Conservation (phyloP, 1,284 basidiomycete genomes). For the Puccinia triticina region DNA sequence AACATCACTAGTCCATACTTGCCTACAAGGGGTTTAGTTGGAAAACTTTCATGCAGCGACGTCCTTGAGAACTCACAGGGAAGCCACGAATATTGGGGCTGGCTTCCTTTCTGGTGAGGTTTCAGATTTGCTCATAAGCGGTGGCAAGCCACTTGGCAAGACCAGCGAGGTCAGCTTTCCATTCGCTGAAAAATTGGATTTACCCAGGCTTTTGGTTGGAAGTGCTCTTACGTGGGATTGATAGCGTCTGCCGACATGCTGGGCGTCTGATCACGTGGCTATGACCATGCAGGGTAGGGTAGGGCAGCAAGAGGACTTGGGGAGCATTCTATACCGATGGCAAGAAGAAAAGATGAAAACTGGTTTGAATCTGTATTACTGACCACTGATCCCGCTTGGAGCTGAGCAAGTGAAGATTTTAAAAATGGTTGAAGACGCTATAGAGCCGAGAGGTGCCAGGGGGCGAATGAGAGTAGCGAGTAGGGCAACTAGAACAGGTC, state of each 20-base stretch:
- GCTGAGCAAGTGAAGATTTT: not conserved
- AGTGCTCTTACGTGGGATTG: constrained; percentile 5
- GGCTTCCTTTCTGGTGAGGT: too few relatives aligned
- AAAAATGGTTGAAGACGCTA: not conserved
- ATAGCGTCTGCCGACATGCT: not conserved
- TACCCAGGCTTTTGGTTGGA: not conserved
- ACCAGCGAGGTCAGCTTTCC: not conserved
- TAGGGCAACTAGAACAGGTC: not conserved
- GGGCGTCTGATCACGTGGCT: not conserved
- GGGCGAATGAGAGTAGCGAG: not conserved
- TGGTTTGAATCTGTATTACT: not conserved
- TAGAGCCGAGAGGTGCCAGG: not conserved
- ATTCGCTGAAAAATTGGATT: not conserved
- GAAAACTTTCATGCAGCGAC: not conserved
- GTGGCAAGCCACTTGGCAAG: not conserved
- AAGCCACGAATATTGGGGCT: too few relatives aligned
- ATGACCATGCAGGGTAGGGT: not conserved
- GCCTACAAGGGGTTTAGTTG: not conserved
- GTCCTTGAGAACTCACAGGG: too few relatives aligned
- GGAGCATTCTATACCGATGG: not conserved
- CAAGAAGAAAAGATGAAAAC: not conserved
- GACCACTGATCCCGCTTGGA: constrained; percentile 14
- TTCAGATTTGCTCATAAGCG: not conserved
- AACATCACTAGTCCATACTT: not conserved
- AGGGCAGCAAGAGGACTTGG: not conserved